These are phyloP conservation scores for Coniella vitis DNA, from an alignment of 2,329 filamentous ascomycete genomes.

Conservation along the genomic window DNA sequence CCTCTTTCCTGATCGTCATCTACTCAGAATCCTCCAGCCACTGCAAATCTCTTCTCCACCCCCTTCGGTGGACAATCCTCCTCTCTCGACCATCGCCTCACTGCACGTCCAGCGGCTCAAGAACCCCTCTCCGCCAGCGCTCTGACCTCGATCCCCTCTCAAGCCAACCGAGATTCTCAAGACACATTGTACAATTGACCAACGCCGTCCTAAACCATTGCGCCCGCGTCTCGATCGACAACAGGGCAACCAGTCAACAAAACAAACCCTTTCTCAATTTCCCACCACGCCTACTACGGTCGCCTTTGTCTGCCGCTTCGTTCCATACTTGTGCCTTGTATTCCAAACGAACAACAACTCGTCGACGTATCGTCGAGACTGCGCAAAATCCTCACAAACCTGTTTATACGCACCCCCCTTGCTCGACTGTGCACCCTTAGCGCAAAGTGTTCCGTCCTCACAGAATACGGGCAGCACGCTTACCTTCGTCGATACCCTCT, in stretches of 20 bases:
- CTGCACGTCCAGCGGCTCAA: background rate
- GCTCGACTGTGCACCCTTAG: no score
- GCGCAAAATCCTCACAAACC: conserved; percentile 11
- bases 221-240: no score
- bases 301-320: no score
- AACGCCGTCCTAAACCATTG: no score
- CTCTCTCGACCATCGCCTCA: background rate
- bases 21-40: background rate
- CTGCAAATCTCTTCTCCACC: conserved; percentile 1
- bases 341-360: no score
- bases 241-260: background rate
- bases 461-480: conserved; percentile 1
- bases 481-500: background rate
- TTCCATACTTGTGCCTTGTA: no score
- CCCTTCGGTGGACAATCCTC: background rate
- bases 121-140: background rate
- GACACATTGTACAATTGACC: no score
- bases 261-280: background rate
- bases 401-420: background rate
- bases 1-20: background rate
- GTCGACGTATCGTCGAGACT: background rate
- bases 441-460: background rate
- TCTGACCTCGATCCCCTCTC: no score
- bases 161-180: no score
- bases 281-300: background rate